Base-by-base conservation (phyloP, 306 rosid genomes). In the Vigna nakashimae region DNA sequence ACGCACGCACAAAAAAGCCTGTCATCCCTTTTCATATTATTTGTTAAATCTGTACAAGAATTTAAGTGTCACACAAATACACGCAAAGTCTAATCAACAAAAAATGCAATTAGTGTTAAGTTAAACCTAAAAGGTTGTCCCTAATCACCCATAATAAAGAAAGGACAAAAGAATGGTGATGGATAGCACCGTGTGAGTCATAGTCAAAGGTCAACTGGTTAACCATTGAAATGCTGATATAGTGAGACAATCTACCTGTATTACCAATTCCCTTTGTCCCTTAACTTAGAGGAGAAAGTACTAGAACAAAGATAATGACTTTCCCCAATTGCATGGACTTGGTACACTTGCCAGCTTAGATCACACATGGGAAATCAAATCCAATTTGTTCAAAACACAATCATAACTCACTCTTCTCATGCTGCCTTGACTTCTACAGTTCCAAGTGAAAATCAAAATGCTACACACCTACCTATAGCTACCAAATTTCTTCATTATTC, bases 131-230 rank as follows among this genome's bases (percentile, higher is more conserved):
- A 59, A 45, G 14, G 3, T 9, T 28, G 9, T 48, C 20, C n/a
- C 36, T 46, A 40, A 65, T 65, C 5, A 18, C 4, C 4, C 2
- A 9, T 9, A 9, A 9, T 9, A 9, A 42, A 42, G 46, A 42
- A 42, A 42, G 8, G 48, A 81, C 58, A 83, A 59, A 73, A 60
- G 6, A 34, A 58, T 59, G 17, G 58, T 32, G 79, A 51, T 87
- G 85, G 85, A 76, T 2, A 50, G 72, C 80, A 77, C 74, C 16
- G 28, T 48, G 52, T 32, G 73, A 63, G 76, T 81, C 70, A 83
- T 64, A 87, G 87, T 87, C 87, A 87, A 87, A 82, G 83, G 87
- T 85, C 84, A 80, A 83, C 80, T 38, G 69, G 67, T 51, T 82
- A 79, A 74, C 82, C 85, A 84, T 81, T 51, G 65, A 81, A 84